Base-by-base conservation (phyloP, 345 rosid genomes). In the Mallotus nudiflorus region DNA sequence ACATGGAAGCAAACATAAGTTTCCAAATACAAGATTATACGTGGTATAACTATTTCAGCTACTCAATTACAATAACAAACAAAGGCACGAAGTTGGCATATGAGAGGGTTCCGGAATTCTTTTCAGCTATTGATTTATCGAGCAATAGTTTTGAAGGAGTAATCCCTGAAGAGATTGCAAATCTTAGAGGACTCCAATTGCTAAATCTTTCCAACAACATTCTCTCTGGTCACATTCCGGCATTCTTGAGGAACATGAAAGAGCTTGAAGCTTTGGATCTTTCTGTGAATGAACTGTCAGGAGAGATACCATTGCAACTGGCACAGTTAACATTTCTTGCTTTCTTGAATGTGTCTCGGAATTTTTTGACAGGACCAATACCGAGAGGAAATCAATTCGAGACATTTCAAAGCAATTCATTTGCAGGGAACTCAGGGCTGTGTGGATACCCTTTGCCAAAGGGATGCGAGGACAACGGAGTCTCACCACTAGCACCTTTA, bases 191-290 rank as follows among this genome's bases (percentile, higher is more conserved):
- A n/a, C 67, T 74, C 11, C 14, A 18, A 40, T 5, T n/a, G 6
- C 49, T 74, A 5, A 74, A 67, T 72, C 18, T 74, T 53, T 74
- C 77, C 13, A 59, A 39, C 1, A 67, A 74, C 53, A 49, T 28
- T 27, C 68, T 67, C 20, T 66, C 13, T 0, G 71, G 45, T 16
- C 37, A 2, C 0, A 73, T 73, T 25, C 66, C 76, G 6, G 2
- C 68, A 20, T 33, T 6, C 37, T 33, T 33, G 6, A 6, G 37
- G 37, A 33, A 33, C 37, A 2, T 33, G 37, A 33, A 33, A 14
- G 67, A 40, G 39, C 39, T 74, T 3, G 77, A 74, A 44, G 55
- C 77, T 15, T 19, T 74, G 15, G 68, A 67, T n/a, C 72, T 67
- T n/a, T 74, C 77, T 10, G 0, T 0, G 8, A 73, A 73, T n/a